phyloP scores from a whole-genome alignment of 805 yeast genomes.

The Ogataea methanolica region DNA sequence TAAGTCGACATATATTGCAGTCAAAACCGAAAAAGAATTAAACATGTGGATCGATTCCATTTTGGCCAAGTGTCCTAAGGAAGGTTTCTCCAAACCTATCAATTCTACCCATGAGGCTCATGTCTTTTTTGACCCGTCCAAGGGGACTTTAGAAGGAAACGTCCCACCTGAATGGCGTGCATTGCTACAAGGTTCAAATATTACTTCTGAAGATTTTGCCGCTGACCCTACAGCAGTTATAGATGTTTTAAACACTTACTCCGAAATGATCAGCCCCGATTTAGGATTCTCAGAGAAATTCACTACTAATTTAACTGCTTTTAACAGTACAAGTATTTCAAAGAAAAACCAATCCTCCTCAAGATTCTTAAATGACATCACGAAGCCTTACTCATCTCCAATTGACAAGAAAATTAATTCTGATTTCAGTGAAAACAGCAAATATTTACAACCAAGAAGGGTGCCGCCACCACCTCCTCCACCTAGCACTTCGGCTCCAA shows the following conservation, averaged over 20 bases:
- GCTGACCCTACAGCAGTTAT: slow-evolving; percentile 62
- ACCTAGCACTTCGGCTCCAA: slow-evolving; percentile 1
- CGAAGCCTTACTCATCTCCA: slow-evolving; percentile 26
- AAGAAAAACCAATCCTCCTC: slow-evolving; percentile 8
- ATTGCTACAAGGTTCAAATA: slow-evolving; percentile 52
- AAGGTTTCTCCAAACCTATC: slow-evolving; percentile 80
- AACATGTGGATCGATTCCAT: slow-evolving; percentile 91
- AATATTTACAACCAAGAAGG: slow-evolving; percentile 29
- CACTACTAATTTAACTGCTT: slow-evolving; percentile 5
- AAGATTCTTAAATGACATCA: slow-evolving; percentile 25
- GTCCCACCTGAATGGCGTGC: slow-evolving; percentile 56
- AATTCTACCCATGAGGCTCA: slow-evolving; percentile 93
- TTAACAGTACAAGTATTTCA: slow-evolving; percentile 3
- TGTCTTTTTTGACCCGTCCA: slow-evolving; percentile 79
- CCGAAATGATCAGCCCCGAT: slow-evolving; percentile 37
- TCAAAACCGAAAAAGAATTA: slow-evolving; percentile 75
- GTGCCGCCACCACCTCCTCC: slow-evolving; percentile 33
- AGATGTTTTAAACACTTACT: slow-evolving; percentile 53
- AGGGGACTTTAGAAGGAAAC: slow-evolving; percentile 44
- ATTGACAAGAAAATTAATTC: neutral
- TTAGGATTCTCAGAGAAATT: slow-evolving; percentile 28
- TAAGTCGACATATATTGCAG: slow-evolving; percentile 68
- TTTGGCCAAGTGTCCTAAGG: slow-evolving; percentile 64
- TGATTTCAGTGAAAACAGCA: slow-evolving; percentile 12
- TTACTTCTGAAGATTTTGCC: slow-evolving; percentile 58